Evolutionary conservation across 345 rosid species (phyloP).

Genomic region (Camelina neglecta): DNA sequence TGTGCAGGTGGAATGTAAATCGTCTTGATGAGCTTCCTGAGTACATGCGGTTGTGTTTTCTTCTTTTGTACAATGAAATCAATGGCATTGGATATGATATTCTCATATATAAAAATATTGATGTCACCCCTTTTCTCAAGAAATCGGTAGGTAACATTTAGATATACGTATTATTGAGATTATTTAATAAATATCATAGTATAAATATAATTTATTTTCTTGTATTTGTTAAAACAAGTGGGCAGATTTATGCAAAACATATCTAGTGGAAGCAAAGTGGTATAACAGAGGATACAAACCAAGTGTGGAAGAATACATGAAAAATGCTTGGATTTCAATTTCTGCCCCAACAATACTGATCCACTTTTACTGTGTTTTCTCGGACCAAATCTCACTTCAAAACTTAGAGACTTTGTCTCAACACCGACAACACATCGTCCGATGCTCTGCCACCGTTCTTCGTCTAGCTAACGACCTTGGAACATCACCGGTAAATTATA

Average conservation of each 20-base stretch:
- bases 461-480: conserved; percentile 48
- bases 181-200: not conserved
- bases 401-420: conserved; percentile 10
- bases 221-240: conserved; percentile 37
- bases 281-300: conserved; percentile 45
- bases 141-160: conserved; percentile 30
- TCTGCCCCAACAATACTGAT: conserved; percentile 4
- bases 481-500: conserved; percentile 49
- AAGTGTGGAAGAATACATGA: conserved; percentile 47
- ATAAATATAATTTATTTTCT: not conserved
- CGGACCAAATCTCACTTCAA: conserved; percentile 34
- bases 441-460: conserved; percentile 35
- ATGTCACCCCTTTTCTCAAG: conserved; percentile 28
- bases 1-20: conserved; percentile 35
- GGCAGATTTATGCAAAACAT: conserved; percentile 49
- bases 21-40: conserved; percentile 26
- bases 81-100: conserved; percentile 32
- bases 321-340: conserved; percentile 47
- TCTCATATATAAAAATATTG: conserved; percentile 9
- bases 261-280: conserved; percentile 57
- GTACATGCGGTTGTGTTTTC: conserved; percentile 38
- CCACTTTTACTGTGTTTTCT: conserved; percentile 31
- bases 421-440: conserved; percentile 14
- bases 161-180: not conserved
- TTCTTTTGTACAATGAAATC: conserved; percentile 33